These are phyloP conservation scores for Jasminum sambac DNA, from an alignment of 257 asterid species.

Conservation along the genomic window DNA sequence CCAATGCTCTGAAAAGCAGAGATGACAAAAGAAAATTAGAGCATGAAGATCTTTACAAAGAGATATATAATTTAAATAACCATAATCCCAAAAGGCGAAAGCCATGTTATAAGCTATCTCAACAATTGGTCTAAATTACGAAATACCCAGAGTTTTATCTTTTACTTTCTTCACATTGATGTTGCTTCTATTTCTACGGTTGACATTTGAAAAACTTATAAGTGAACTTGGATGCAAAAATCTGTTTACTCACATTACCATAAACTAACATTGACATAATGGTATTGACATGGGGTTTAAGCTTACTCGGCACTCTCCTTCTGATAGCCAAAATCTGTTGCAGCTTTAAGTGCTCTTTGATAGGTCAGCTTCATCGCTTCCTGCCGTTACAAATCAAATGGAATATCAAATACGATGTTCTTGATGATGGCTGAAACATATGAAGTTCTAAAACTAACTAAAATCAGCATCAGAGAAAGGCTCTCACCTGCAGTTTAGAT, in stretches of 20 bases:
- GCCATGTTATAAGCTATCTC: neutral
- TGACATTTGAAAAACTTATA: neutral
- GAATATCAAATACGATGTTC: neutral
- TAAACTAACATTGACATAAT: neutral
- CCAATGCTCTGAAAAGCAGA: conserved; percentile 60
- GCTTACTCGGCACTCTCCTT: conserved; percentile 98
- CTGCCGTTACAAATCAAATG: conserved; percentile 40
- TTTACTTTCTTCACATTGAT: neutral
- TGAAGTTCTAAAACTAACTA: neutral
- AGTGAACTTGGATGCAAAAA: neutral
- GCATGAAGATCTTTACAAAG: neutral
- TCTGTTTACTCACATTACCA: neutral
- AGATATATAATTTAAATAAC: neutral
- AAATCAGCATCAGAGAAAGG: neutral
- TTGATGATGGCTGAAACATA: conserved; percentile 2
- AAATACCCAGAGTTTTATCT: too few relatives aligned
- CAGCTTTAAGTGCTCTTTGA: conserved; percentile 82
- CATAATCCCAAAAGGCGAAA: too few relatives aligned
- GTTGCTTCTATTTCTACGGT: neutral
- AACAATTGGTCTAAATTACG: neutral
- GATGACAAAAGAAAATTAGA: neutral
- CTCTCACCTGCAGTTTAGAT: conserved; percentile 77
- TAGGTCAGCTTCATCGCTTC: conserved; percentile 95
- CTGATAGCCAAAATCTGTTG: conserved; percentile 83
- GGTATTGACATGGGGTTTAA: conserved; percentile 10